Evolutionary conservation across 257 asterid species (phyloP).

Genomic region (Solanum appendiculatum): DNA sequence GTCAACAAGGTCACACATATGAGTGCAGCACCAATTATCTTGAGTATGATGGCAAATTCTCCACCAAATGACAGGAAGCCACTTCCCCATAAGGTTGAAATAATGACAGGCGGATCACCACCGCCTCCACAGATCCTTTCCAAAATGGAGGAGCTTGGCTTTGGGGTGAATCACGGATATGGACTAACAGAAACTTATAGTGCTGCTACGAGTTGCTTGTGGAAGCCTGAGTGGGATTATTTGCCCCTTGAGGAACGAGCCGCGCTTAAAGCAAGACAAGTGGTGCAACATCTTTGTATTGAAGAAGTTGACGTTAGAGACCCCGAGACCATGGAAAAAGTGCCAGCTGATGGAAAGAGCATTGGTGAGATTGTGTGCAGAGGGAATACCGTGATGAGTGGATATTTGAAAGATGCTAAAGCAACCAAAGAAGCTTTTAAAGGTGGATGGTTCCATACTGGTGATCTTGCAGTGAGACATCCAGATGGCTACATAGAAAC

Average conservation of each 20-base stretch:
- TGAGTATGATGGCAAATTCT: constrained; percentile 20
- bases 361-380: neutral
- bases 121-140: constrained; percentile 18
- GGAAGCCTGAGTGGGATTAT: constrained; percentile 31
- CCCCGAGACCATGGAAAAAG: neutral
- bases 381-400: neutral
- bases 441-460: neutral
- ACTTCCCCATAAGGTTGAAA: constrained; percentile 17
- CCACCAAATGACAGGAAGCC: neutral
- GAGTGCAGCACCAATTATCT: constrained; percentile 23
- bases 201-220: constrained; percentile 14
- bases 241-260: constrained; percentile 6
- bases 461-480: neutral
- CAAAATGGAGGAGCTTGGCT: constrained; percentile 22
- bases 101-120: constrained; percentile 24
- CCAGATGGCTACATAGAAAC: constrained; percentile 8
- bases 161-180: constrained; percentile 6
- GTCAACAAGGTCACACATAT: constrained; percentile 18
- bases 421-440: neutral
- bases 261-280: constrained; percentile 17
- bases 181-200: constrained; percentile 15
- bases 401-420: neutral
- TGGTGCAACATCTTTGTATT: neutral
- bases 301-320: neutral
- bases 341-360: neutral